Percentiles rank a stretch among this genome's conserved stretches.
Conservation (phyloP, 2,329 filamentous ascomycete species). For the Pezicula neosporulosa region DNA sequence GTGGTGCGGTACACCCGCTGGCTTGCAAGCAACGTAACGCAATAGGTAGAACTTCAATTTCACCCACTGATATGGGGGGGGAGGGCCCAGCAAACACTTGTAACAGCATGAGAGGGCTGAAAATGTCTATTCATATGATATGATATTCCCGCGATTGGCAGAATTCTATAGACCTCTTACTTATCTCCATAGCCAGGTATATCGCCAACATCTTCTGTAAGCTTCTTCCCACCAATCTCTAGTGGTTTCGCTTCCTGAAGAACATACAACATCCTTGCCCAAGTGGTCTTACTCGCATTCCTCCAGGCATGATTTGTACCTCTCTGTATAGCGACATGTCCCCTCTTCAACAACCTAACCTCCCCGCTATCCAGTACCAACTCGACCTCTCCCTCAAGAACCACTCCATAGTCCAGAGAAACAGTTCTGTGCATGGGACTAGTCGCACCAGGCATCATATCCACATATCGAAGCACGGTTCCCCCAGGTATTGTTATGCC, state of each 20-base stretch:
- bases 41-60: no score
- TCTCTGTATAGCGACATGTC: slow-evolving; percentile 20
- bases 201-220: slow-evolving; percentile 16
- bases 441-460: slow-evolving; percentile 17
- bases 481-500: slow-evolving; percentile 15
- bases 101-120: no score
- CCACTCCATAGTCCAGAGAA: slow-evolving; percentile 22
- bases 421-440: slow-evolving; percentile 23
- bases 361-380: slow-evolving; percentile 21
- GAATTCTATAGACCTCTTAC: not conserved
- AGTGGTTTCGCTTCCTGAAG: slow-evolving; percentile 12
- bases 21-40: no score
- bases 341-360: slow-evolving; percentile 13
- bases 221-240: slow-evolving; percentile 10
- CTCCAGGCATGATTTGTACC: slow-evolving; percentile 24
- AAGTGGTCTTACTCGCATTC: slow-evolving; percentile 16
- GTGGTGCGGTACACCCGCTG: no score
- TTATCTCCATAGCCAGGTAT: slow-evolving; percentile 30
- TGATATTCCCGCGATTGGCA: no score
- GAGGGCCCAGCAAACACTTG: no score
- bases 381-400: slow-evolving; percentile 21
- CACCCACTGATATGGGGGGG: no score
- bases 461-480: slow-evolving; percentile 17
- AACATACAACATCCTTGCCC: slow-evolving; percentile 24
- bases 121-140: no score